Evolutionary conservation across 116 monocot genomes (phyloP).

Genomic region (Dioscorea cayenensis): DNA sequence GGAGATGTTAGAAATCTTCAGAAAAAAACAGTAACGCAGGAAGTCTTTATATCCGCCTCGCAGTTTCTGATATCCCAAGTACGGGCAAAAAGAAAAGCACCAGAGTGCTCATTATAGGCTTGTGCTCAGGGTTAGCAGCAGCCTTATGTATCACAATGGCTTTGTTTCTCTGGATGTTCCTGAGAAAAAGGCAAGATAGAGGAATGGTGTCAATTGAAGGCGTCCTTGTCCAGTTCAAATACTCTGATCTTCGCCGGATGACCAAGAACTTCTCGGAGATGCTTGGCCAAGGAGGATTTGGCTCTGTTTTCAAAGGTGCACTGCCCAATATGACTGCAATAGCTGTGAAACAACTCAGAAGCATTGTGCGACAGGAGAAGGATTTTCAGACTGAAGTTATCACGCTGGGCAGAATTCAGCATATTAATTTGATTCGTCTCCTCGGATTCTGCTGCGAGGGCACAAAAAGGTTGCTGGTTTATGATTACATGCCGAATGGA

Average conservation of each 20-base stretch:
- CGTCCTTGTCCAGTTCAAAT: background rate
- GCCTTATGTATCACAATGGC: background rate
- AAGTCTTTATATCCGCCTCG: slow-evolving; percentile 15
- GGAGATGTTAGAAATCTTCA: slow-evolving; percentile 21
- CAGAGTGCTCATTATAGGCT: background rate
- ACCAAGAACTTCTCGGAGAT: slow-evolving; percentile 5
- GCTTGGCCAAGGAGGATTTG: background rate
- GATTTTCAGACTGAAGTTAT: slow-evolving; percentile 1
- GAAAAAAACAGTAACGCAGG: background rate
- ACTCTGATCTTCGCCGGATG: background rate
- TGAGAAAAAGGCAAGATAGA: background rate
- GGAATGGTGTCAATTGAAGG: background rate
- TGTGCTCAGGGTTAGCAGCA: background rate
- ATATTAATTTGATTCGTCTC: slow-evolving; percentile 1
- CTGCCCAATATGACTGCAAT: background rate
- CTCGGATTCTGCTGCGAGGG: background rate
- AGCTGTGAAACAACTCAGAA: slow-evolving; percentile 3
- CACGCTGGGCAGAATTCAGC: background rate
- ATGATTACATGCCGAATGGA: background rate
- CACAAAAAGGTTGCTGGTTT: background rate
- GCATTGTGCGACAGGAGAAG: background rate
- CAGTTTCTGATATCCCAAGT: slow-evolving; percentile 5
- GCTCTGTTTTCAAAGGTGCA: slow-evolving; percentile 3
- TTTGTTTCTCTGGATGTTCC: background rate
- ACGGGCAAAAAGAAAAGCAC: background rate